Percentiles rank a stretch among this genome's conserved stretches.
phyloP scores from a whole-genome alignment of 441 rosid genomes.

The Populus hybrid region DNA sequence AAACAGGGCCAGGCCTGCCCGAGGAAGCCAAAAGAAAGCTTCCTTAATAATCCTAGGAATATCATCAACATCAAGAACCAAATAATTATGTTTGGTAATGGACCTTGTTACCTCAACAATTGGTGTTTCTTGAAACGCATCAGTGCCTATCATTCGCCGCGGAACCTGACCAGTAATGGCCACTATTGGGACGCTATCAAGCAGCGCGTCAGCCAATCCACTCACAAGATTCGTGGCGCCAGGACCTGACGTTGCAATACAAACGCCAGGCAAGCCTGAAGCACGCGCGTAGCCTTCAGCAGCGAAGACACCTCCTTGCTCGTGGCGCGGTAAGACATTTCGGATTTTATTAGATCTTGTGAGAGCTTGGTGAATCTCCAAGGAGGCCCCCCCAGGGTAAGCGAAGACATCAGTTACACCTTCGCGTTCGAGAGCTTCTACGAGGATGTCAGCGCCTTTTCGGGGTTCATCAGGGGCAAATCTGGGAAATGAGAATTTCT shows the following conservation, averaged over 20 bases:
- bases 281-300: constrained; percentile 95
- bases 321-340: constrained; percentile 91
- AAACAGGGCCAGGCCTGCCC: too few relatives aligned
- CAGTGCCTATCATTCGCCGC: too few relatives aligned
- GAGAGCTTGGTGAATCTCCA: constrained; percentile 96
- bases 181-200: too few relatives aligned
- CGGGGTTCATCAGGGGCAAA: constrained; percentile 64
- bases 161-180: too few relatives aligned
- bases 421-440: constrained; percentile 84
- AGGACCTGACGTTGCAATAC: constrained; percentile 95
- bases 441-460: constrained; percentile 90
- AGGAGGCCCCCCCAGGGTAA: constrained; percentile 88
- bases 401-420: constrained; percentile 85
- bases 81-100: too few relatives aligned
- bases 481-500: constrained; percentile 33
- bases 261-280: constrained; percentile 76
- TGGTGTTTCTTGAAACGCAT: too few relatives aligned
- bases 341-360: constrained; percentile 71
- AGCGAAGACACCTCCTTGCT: constrained; percentile 89
- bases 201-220: too few relatives aligned
- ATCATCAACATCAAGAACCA: too few relatives aligned
- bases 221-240: too few relatives aligned
- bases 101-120: too few relatives aligned
- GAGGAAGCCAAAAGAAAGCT: too few relatives aligned
- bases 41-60: too few relatives aligned